phyloP scores from a whole-genome alignment of 768 basidiomycete species.

The Cantharellus cinnabarinus region DNA sequence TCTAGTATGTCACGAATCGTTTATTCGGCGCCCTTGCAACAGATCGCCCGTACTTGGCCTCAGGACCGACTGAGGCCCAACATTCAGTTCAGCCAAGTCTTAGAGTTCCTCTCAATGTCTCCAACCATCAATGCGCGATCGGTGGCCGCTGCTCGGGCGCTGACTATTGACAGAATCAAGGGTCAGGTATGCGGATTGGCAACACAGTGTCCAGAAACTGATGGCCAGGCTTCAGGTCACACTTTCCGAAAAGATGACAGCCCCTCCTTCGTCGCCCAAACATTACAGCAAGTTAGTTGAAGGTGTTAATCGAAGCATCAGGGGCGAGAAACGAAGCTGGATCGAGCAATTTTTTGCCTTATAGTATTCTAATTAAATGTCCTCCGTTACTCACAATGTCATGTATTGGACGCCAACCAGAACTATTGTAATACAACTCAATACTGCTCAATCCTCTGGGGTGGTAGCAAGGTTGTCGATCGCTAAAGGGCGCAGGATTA shows the following conservation, averaged over 20 bases:
- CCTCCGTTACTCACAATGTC: background rate
- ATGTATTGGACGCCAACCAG: background rate
- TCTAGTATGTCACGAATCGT: background rate
- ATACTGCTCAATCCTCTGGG: background rate
- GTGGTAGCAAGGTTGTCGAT: background rate
- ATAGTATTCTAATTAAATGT: background rate
- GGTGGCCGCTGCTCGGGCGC: background rate
- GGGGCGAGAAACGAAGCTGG: background rate
- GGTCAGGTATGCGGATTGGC: background rate
- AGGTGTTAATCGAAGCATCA: background rate
- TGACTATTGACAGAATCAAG: background rate
- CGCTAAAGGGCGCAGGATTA: background rate
- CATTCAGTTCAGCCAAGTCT: background rate
- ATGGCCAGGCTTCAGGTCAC: background rate
- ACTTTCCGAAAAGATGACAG: background rate
- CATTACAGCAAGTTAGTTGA: background rate
- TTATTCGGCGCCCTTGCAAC: too few species aligned
- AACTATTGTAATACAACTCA: too few species aligned
- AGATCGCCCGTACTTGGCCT: background rate
- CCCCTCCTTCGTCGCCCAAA: background rate
- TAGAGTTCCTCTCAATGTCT: background rate
- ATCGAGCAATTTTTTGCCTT: background rate
- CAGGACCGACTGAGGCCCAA: background rate
- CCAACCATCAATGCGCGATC: background rate
- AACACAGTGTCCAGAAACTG: background rate